Evolutionary conservation across 768 basidiomycete genomes (phyloP).

Genomic region (Hebeloma cylindrosporum): DNA sequence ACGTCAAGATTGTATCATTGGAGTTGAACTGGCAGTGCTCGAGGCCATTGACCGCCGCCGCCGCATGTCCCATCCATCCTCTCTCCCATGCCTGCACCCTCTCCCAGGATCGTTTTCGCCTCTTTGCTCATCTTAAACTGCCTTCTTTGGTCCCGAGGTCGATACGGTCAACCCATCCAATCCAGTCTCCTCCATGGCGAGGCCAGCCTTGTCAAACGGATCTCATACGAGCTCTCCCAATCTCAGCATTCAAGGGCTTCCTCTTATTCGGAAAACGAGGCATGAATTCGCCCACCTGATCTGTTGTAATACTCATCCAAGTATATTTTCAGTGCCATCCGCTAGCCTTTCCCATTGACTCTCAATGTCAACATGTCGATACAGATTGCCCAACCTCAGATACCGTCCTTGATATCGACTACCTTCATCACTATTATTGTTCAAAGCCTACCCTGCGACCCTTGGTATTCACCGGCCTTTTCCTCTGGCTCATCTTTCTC

Average conservation of each 20-base stretch:
- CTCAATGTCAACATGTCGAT: constrained; percentile 68
- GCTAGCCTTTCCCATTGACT: constrained; percentile 45
- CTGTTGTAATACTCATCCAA: not conserved
- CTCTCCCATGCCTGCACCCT: constrained; percentile 44
- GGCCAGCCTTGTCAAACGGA: constrained; percentile 42
- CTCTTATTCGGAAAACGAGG: constrained; percentile 27
- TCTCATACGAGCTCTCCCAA: constrained; percentile 37
- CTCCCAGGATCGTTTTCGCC: constrained; percentile 52
- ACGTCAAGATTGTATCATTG: too few relatives aligned
- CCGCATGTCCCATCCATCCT: constrained; percentile 1
- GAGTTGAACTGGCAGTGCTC: not conserved
- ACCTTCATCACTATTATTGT: constrained; percentile 74
- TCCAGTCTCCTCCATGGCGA: constrained; percentile 27
- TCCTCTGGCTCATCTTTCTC: constrained; percentile 85
- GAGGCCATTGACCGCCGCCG: too few relatives aligned
- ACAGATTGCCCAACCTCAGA: constrained; percentile 54
- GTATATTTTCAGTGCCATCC: constrained; percentile 60
- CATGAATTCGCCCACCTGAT: constrained; percentile 1
- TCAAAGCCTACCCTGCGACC: constrained; percentile 54
- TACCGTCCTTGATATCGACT: constrained; percentile 71
- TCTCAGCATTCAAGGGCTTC: constrained; percentile 20
- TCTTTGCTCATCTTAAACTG: constrained; percentile 54
- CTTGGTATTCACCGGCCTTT: constrained; percentile 56
- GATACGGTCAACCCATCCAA: constrained; percentile 40
- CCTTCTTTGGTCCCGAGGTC: constrained; percentile 65